Evolutionary conservation across 108 stramenopile species (phyloP), one percentile per base, ranked within the genome.

Genomic region (Skeletonema costatum): DNA sequence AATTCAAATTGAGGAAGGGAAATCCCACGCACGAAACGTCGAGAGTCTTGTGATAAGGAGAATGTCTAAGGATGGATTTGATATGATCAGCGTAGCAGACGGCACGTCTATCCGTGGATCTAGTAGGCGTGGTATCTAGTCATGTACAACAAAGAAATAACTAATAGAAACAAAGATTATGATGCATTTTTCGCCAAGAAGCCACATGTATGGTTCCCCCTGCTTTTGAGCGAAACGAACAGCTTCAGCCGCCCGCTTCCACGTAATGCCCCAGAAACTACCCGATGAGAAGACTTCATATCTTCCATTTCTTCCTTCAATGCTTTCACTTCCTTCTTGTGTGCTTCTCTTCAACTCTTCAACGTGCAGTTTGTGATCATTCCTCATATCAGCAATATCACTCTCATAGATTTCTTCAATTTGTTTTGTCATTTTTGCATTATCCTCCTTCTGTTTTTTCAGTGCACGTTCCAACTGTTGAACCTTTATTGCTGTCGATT

Each of bases 41-140:
- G 97, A 97, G 80, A 94, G 88, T 41, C 50, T 64, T 19, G 66
- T 93, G 29, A 97, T 97, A 58, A 87, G 80, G 68, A 53, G 81
- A 10, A 35, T 94, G 78, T 86, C 89, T 12, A 65, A 76, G 65
- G 60, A 67, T 65, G 95, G 92, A 4, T 91, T 87, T 60, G 51
- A 80, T 41, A 13, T 96, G 74, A 69, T 85, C 25, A 91, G 88
- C 32, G 79, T 87, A 16, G 64, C 74, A 4, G 94, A 95, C 65
- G 92, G 90, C 31, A 81, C 85, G 74, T 71, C 73, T 1, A 66
- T 81, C 13, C 73, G 80, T 46, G 44, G 16, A 46, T 46, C 44
- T 46, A 16, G 44, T 46, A 46, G 16, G 1, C 44, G 16, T n/a
- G 44, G 44, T 41, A 41, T 11, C 12, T 41, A 41, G 11, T 12